Conservation (phyloP, 129 eudicot genomes). For the Helianthus tuberosus region DNA sequence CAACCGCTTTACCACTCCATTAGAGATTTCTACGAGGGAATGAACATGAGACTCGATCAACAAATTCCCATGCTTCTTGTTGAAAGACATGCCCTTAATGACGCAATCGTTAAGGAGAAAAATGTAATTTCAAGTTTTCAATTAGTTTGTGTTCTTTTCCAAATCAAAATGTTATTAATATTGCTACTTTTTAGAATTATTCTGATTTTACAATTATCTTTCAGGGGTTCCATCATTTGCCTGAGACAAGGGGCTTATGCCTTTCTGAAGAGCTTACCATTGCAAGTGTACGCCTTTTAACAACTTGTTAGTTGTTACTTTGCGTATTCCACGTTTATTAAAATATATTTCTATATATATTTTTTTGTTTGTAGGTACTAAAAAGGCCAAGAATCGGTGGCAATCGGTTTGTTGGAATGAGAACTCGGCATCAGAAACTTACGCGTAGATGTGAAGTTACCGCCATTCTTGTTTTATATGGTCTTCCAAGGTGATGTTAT, state of each 20-base stretch:
- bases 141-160: neutral
- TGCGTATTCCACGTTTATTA: neutral
- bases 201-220: slow-evolving; percentile 27
- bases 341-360: neutral
- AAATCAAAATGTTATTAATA: neutral
- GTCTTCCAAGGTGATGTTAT: slow-evolving; percentile 85
- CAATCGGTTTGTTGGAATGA: slow-evolving; percentile 75
- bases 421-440: slow-evolving; percentile 93
- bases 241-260: slow-evolving; percentile 98
- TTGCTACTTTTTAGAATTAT: slow-evolving; percentile 6
- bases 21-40: slow-evolving; percentile 95
- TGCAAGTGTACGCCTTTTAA: slow-evolving; percentile 65
- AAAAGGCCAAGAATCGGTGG: slow-evolving; percentile 86
- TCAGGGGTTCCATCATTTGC: slow-evolving; percentile 98
- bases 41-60: slow-evolving; percentile 97
- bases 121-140: slow-evolving; percentile 42
- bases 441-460: slow-evolving; percentile 92
- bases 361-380: slow-evolving; percentile 49
- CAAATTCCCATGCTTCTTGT: slow-evolving; percentile 98
- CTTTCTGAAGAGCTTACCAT: slow-evolving; percentile 98
- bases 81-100: slow-evolving; percentile 96
- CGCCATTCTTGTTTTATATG: slow-evolving; percentile 92
- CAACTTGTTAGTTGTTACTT: slow-evolving; percentile 5
- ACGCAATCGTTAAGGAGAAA: slow-evolving; percentile 96
- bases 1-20: slow-evolving; percentile 96